Evolutionary conservation across 768 basidiomycete genomes (phyloP), one percentile per base, ranked within the genome.

Genomic region (Termitomyces sp.): DNA sequence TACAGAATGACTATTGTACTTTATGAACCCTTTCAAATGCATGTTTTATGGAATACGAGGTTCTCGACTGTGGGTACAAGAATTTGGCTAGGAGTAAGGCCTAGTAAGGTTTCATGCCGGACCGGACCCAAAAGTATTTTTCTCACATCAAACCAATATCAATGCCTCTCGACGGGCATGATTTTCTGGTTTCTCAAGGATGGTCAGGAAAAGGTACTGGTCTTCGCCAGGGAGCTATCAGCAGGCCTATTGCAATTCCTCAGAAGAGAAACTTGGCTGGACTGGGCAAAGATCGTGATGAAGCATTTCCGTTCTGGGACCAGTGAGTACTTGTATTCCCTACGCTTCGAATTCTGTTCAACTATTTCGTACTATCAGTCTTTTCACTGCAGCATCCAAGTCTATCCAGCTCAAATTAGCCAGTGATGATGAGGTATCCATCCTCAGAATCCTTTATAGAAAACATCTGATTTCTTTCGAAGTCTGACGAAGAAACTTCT

Each of bases 241-340:
- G 76, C 20, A 79, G 83, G 7, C 94, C 94, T 1, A 73, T 98
- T 33, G 80, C 87, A 5, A 82, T 94, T 41, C 79, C 87, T 1
- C 88, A 90, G 68, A 97, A 97, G 76, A 88, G 87, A 72, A 91
- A 80, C 5, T 76, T 95, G n/a, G 75, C 83, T 10, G 94, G 94
- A 2, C 71, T 98, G 57, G 94, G 94, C 56, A 94, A 93, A 69
- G 92, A 98, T 70, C 82, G 94, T 62, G 94, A 96, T 66, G 94
- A 95, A 64, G 92, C 93, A 0, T 94, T 94, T 68, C 94, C 94
- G 52, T 98, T 98, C 81, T 98, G 94, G 94, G 94, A 98, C 70
- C 93, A 97, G 94, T 96, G 65, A 71, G 91, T 80, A 47, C 51
- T 44, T 49, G 52, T 9, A 44, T 20, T 7, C 49, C 30, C 60